Evolutionary conservation across 1,284 basidiomycete genomes (phyloP), one percentile per base, ranked within the genome.

Genomic region (Spongispora temasekensis): DNA sequence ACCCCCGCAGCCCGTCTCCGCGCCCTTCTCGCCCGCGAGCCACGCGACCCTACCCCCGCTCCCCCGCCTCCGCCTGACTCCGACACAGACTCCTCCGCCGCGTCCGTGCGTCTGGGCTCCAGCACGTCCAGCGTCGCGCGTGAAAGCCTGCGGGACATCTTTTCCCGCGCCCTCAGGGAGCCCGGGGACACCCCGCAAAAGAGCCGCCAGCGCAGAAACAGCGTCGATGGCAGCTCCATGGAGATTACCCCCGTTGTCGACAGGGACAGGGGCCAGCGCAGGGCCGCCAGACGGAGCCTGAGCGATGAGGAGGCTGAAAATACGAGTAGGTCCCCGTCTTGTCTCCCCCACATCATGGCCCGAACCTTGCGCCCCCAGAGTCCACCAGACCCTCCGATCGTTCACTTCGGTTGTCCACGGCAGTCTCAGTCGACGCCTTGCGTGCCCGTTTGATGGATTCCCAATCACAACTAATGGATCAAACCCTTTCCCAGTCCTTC

Each of bases 301-400:
- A 89, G 87, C 65, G 89, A 91, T 61, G 88, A 90, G 65, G 89
- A 90, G 67, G 71, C 76, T 13, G 87, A 88, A 50, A 81, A 79
- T 61, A 67, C 79, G 42, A 79, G 88, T 90, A 71, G 67, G 86
- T 79, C 40, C 10, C 44, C 71, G 35, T 59, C 34, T 25, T 48
- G 23, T 52, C 30, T 31, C 46, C 32, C 53, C 37, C 57, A 17
- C 48, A 25, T 59, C 35, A 28, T 50, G 48, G 27, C 54, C 55
- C 58, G 34, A 21, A 59, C 61, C 23, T 62, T n/a, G 34, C 40
- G 31, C 48, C 56, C n/a, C 55, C 61, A 80, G 76, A 67, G 65
- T 72, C 67, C 15, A 69, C 67, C 51, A 69, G 68, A 58, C 70
- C 66, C 28, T 73, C 75, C 19, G 75, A 75, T 60, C 62, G 71